Evolutionary conservation across 768 basidiomycete genomes (phyloP), one percentile per base, ranked within the genome.

Genomic region (Suillus paluster): DNA sequence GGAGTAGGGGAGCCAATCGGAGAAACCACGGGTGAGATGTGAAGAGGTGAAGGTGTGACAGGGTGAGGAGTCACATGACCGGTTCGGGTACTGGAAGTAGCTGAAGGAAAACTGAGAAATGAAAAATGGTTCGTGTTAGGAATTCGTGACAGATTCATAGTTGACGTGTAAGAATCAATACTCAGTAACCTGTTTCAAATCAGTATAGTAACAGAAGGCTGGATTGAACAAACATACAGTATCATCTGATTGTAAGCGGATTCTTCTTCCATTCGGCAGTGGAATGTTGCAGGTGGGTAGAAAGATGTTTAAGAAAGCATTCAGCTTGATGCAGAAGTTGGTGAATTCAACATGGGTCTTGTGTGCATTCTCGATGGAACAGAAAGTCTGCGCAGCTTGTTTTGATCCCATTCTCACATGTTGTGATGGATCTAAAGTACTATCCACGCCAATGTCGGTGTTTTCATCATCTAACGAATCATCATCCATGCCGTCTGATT

Each of bases 161-260:
- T 68, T 63, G 49, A 74, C 68, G 17, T 64, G 66, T 11, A 75
- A 46, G 55, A 50, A 72, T 17, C 60, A 57, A 61, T 68, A 71
- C 15, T 70, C 67, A 10, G 64, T 71, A 36, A 76, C 64, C 71
- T 75, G 44, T 25, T 19, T 36, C 9, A 54, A 39, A 27, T 46
- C 21, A 62, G 42, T 39, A 49, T 19, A 34, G 27, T 30, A 49
- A n/a, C n/a, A 46, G 11, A 21, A 25, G 9, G n/a, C 15, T 21
- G 23, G 19, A 57, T 25, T 46, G 14, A 38, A 46, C 0, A 0
- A 1, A 42, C 33, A 0, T 48, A 58, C 61, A 49, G 17, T 30
- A 33, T 63, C 48, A 49, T 50, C 41, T 21, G 49, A n/a, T 38
- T 39, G 41, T 5, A 63, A 63, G 14, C 53, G 44, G n/a, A 63